Base-by-base conservation (phyloP, 306 rosid species). In the Castanopsis chinensis region DNA sequence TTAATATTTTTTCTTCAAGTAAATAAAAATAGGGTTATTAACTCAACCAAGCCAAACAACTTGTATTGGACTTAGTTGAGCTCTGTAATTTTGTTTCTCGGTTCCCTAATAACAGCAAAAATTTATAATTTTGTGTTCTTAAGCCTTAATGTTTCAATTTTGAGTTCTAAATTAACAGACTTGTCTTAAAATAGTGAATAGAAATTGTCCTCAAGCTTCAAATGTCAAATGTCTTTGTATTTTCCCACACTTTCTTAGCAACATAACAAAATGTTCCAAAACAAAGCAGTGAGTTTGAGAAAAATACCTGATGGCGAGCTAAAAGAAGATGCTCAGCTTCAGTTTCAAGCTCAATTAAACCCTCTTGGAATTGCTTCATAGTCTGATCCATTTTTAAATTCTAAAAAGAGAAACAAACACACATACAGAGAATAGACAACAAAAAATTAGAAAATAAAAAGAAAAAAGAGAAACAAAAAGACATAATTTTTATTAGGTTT, bases 291-390 rank as follows among this genome's bases (percentile, higher is more conserved):
- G 45, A 28, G 70, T 72, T 14, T 53, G 1, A 6, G 13, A 5
- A 28, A 55, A 19, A 19, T 85, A 94, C 92, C 92, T 90, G 90
- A 43, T 85, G 83, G 52, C 93, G 91, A 51, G 98, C 90, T 70
- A 94, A 79, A 73, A 94, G 90, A 80, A 91, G 92, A 75, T 74
- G 92, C 78, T 94, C 98, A 13, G 93, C 98, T 78, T 88, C 96
- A 28, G 85, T 60, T 85, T 94, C 98, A 53, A 92, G 69, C 76
- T 89, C 94, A 37, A 86, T 76, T 82, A 92, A 85, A 11, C 84
- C 25, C 5, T 84, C 60, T 68, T 89, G 92, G 54, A 88, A 82
- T 61, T 80, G 83, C 75, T 81, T 77, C 93, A 89, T 78, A 33
- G 30, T 78, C 61, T 88, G 88, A 41, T 87, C 90, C 97, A 92